These are phyloP conservation scores for Yueomyces sp. DNA, from an alignment of 805 yeast genomes.

Conservation along the genomic window DNA sequence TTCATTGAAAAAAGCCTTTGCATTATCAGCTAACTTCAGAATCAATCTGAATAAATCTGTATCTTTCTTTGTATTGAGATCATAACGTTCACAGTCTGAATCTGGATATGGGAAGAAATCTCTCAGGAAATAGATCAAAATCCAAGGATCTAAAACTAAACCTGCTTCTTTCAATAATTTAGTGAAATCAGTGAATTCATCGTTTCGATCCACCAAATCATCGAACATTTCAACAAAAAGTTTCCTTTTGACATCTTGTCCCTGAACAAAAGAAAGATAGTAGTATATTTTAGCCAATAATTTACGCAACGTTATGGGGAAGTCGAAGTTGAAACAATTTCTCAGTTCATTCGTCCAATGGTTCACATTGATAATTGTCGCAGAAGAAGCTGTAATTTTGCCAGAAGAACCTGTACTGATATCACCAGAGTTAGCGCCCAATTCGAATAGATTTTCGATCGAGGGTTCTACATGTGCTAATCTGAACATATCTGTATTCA, in stretches of 20 bases:
- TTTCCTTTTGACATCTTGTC: constrained; percentile 47
- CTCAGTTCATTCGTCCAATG: constrained; percentile 78
- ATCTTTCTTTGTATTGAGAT: constrained; percentile 22
- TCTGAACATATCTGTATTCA: constrained; percentile 37
- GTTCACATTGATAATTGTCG: constrained; percentile 54
- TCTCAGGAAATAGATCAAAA: constrained; percentile 18
- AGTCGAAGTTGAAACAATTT: constrained; percentile 57
- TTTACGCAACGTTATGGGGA: constrained; percentile 52
- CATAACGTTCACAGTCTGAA: constrained; percentile 29
- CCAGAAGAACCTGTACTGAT: constrained; percentile 29
- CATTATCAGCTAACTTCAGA: constrained; percentile 36
- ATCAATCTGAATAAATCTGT: constrained; percentile 35
- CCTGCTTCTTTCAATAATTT: constrained; percentile 17
- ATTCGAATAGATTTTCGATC: constrained; percentile 1
- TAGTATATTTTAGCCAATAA: constrained; percentile 56
- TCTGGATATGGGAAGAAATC: constrained; percentile 32
- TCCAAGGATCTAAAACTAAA: constrained; percentile 22
- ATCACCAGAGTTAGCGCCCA: constrained; percentile 25
- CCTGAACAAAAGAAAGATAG: constrained; percentile 53
- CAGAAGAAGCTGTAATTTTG: constrained; percentile 46
- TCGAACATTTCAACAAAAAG: constrained; percentile 52
- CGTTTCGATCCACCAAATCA: constrained; percentile 31
- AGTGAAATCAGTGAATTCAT: constrained; percentile 19
- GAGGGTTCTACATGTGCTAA: constrained; percentile 6
- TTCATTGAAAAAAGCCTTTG: constrained; percentile 37